Percentiles rank a stretch among this genome's conserved stretches.
These are phyloP conservation scores for Pouteria campechiana DNA, from an alignment of 179 eudicot species.

Conservation along the genomic window DNA sequence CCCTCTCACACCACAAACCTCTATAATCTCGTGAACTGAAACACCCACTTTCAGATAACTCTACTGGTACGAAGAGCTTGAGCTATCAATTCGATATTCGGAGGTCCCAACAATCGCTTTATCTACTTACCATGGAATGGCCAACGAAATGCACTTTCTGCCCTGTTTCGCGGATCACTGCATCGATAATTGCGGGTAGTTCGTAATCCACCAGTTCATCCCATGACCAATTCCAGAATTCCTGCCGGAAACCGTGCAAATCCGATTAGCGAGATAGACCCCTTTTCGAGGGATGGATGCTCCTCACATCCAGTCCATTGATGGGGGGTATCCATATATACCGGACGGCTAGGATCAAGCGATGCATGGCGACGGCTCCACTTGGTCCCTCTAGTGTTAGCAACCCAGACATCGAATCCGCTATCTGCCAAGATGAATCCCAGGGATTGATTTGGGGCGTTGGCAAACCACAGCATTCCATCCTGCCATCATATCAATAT, in stretches of 20 bases:
- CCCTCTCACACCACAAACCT: no score
- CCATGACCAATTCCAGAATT: constrained; percentile 75
- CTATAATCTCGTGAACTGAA: no score
- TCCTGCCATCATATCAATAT: constrained; percentile 26
- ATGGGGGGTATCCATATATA: background rate
- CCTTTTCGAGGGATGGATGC: no score
- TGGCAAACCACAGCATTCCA: constrained; percentile 41
- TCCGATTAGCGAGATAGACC: no score
- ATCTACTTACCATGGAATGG: constrained; percentile 44
- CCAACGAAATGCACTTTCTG: constrained; percentile 58
- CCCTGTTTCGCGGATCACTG: constrained; percentile 31
- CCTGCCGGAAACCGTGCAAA: constrained; percentile 12
- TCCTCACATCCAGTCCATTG: background rate
- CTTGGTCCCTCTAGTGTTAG: constrained; percentile 37
- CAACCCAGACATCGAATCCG: constrained; percentile 52
- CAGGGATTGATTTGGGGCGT: constrained; percentile 28
- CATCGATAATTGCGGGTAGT: constrained; percentile 41
- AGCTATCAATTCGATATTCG: no score
- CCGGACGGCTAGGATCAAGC: constrained; percentile 29
- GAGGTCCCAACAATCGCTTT: background rate
- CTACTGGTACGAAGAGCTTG: no score
- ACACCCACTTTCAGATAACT: no score
- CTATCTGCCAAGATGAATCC: constrained; percentile 38
- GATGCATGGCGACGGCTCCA: constrained; percentile 38
- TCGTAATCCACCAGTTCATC: constrained; percentile 58